Evolutionary conservation across 176 grass and related monocot species (phyloP).

Genomic region (Avena insularis): DNA sequence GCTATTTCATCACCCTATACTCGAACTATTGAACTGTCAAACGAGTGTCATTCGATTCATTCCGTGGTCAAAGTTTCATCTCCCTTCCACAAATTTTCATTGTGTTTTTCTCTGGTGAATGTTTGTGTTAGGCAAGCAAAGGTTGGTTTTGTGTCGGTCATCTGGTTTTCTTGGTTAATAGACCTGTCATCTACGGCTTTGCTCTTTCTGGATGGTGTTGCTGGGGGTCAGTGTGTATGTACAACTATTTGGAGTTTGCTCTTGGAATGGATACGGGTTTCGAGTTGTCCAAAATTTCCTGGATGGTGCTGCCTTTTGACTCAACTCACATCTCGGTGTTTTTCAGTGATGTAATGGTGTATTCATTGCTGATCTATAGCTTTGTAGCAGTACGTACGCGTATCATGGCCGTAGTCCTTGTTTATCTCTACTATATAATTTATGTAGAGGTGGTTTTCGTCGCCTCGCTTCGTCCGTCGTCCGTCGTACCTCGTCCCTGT

Average conservation of each 20-base stretch:
- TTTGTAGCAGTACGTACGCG: not conserved
- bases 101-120: conserved; percentile 35
- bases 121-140: conserved; percentile 37
- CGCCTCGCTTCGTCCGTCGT: too few relatives aligned
- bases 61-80: conserved; percentile 33
- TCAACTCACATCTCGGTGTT: not conserved
- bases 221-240: conserved; percentile 43
- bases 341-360: not conserved
- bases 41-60: conserved; percentile 44
- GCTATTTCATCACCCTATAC: not conserved
- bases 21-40: conserved; percentile 6
- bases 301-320: not conserved
- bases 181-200: not conserved
- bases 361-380: not conserved
- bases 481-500: too few relatives aligned
- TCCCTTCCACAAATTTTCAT: conserved; percentile 54
- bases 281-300: conserved; percentile 8
- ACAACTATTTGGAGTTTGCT: conserved; percentile 54
- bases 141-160: not conserved
- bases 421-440: too few relatives aligned
- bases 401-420: not conserved
- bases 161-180: conserved; percentile 30
- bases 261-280: conserved; percentile 26
- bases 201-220: conserved; percentile 31
- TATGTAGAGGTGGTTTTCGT: too few relatives aligned